Percentiles rank a stretch among this genome's conserved stretches.
phyloP scores from a whole-genome alignment of 1,284 basidiomycete species.

The Melampsora larici-populina region DNA sequence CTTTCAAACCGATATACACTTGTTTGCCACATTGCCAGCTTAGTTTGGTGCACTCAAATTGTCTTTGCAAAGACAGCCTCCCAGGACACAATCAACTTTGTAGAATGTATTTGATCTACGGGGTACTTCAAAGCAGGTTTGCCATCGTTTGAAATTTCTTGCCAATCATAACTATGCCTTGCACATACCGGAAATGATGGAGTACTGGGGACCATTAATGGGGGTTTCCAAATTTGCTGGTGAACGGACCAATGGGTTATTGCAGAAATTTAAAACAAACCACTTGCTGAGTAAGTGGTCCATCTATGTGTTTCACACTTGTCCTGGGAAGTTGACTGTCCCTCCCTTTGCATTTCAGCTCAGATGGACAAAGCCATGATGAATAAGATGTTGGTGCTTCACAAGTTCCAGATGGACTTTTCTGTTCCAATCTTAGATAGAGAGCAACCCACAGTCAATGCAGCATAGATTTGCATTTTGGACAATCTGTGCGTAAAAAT shows the following conservation, averaged over 20 bases:
- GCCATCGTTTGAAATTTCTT: neutral
- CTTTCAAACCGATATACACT: neutral
- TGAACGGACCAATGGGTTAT: neutral
- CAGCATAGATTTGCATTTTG: no score
- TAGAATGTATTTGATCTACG: neutral
- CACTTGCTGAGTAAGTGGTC: neutral
- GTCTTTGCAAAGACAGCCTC: neutral
- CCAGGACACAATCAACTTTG: neutral
- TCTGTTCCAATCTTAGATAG: no score
- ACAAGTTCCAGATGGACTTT: no score
- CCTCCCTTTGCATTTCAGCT: no score
- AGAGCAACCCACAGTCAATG: no score
- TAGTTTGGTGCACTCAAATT: neutral
- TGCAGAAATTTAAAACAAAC: neutral
- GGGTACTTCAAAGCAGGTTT: neutral
- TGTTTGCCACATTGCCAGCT: neutral
- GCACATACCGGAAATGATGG: neutral
- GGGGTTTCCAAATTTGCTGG: slow-evolving; percentile 2
- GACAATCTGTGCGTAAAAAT: no score
- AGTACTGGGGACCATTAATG: no score
- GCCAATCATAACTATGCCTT: neutral
- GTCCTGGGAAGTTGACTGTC: no score
- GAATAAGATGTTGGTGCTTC: no score
- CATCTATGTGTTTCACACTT: no score
- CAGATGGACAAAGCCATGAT: no score